These are phyloP conservation scores for Davidsoniella virescens DNA, from an alignment of 2,329 filamentous ascomycete genomes.

Conservation along the genomic window DNA sequence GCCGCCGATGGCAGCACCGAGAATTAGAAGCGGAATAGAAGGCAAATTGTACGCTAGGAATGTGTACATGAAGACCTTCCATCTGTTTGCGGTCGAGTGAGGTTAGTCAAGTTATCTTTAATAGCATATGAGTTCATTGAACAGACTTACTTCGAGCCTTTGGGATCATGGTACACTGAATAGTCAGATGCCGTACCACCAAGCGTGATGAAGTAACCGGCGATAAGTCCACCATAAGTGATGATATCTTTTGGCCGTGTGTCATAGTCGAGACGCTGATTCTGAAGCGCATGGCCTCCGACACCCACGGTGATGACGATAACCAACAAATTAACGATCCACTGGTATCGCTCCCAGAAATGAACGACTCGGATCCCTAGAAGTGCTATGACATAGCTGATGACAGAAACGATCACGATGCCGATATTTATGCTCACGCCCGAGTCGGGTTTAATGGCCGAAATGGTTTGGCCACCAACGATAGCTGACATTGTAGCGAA, in stretches of 20 bases:
- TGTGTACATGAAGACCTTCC: conserved; percentile 32
- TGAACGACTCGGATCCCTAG: conserved; percentile 39
- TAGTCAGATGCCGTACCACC: conserved; percentile 40
- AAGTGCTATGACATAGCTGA: conserved; percentile 37
- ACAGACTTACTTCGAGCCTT: conserved; percentile 14
- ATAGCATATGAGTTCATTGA: conserved; percentile 10
- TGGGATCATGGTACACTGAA: conserved; percentile 36
- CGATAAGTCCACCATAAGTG: conserved; percentile 30
- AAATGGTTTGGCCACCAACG: conserved; percentile 37
- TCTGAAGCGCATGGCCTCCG: conserved; percentile 33
- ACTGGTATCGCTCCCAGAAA: conserved; percentile 37
- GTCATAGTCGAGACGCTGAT: conserved; percentile 18
- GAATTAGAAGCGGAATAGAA: conserved; percentile 22
- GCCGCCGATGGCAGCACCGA: conserved; percentile 25
- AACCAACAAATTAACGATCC: conserved; percentile 37
- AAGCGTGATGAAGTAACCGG: conserved; percentile 38
- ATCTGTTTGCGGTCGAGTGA: not conserved
- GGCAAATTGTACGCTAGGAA: conserved; percentile 21
- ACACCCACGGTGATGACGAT: conserved; percentile 36
- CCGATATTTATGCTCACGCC: conserved; percentile 33
- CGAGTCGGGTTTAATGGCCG: conserved; percentile 27
- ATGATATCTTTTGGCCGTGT: conserved; percentile 19
- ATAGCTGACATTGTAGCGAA: conserved; percentile 41
- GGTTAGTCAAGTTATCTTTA: not conserved
- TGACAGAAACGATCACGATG: conserved; percentile 37